Conservation (phyloP, 1,139 yeast genomes). For the Geotrichum fermentans region DNA sequence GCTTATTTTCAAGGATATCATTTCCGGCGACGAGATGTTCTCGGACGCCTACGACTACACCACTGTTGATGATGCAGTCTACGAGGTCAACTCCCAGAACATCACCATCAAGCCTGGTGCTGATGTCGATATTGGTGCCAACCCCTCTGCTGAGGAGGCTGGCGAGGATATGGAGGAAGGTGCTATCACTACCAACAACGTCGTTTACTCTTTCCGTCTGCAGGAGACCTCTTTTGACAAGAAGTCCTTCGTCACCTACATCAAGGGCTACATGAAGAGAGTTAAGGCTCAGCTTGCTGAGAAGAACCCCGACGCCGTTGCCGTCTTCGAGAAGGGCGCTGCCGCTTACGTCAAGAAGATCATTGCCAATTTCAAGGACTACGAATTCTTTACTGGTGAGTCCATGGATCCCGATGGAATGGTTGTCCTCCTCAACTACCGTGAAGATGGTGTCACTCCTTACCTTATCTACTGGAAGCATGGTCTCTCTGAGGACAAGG, state of each 20-base stretch:
- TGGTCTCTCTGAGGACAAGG: slow-evolving; percentile 84
- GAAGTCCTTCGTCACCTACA: slow-evolving; percentile 91
- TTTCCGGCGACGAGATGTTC: slow-evolving; percentile 91
- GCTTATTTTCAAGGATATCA: slow-evolving; percentile 49
- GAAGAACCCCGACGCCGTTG: slow-evolving; percentile 78
- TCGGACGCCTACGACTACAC: slow-evolving; percentile 94
- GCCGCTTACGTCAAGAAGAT: slow-evolving; percentile 92
- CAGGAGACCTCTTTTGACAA: slow-evolving; percentile 94
- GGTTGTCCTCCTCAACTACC: slow-evolving; percentile 97
- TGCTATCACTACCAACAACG: slow-evolving; percentile 89
- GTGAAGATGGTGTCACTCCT: slow-evolving; percentile 99
- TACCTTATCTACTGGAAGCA: slow-evolving; percentile 98
- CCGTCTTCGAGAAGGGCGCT: slow-evolving; percentile 95
- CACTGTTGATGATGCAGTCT: slow-evolving; percentile 82
- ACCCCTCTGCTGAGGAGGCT: slow-evolving; percentile 97
- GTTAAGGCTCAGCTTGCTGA: slow-evolving; percentile 87
- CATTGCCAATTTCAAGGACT: slow-evolving; percentile 90
- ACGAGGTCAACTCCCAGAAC: slow-evolving; percentile 95
- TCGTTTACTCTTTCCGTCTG: slow-evolving; percentile 97
- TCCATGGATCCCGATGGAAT: slow-evolving; percentile 99
- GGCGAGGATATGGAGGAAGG: slow-evolving; percentile 76
- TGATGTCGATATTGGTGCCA: slow-evolving; percentile 97
- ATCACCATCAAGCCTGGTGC: slow-evolving; percentile 77
- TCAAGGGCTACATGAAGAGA: slow-evolving; percentile 97
- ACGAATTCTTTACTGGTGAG: slow-evolving; percentile 99